A percentile compares a stretch with the other conserved stretches of the same genome.
Evolutionary conservation across 2,329 filamentous ascomycete species (phyloP).

Genomic region (Penicillium sp.): DNA sequence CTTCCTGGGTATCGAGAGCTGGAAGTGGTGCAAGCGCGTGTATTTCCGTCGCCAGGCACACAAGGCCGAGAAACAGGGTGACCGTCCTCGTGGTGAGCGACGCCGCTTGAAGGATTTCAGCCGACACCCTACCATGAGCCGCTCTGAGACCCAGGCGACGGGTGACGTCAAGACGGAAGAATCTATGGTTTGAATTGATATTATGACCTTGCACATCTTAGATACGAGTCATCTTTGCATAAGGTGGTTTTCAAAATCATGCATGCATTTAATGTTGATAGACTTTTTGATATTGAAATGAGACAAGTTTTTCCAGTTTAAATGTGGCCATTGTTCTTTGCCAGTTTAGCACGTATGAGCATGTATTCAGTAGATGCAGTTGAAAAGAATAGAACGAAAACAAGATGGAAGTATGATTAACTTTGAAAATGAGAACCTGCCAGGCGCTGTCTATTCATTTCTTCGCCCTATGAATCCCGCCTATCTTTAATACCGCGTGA

Average conservation of each 20-base stretch:
- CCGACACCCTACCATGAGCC: slow-evolving; percentile 32
- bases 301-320: too few relatives aligned
- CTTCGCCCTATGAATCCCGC: too few relatives aligned
- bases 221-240: neutral
- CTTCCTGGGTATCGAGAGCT: slow-evolving; percentile 58
- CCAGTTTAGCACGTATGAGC: too few relatives aligned
- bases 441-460: too few relatives aligned
- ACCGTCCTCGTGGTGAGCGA: slow-evolving; percentile 8
- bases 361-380: too few relatives aligned
- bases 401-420: too few relatives aligned
- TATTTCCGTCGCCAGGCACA: slow-evolving; percentile 41
- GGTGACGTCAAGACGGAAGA: slow-evolving; percentile 24
- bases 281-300: too few relatives aligned
- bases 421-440: too few relatives aligned
- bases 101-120: slow-evolving; percentile 24
- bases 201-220: neutral
- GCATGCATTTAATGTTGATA: neutral
- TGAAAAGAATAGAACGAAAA: too few relatives aligned
- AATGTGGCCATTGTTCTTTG: too few relatives aligned
- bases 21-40: slow-evolving; percentile 61
- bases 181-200: slow-evolving; percentile 23
- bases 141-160: slow-evolving; percentile 27
- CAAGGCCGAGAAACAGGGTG: slow-evolving; percentile 9
- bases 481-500: too few relatives aligned
- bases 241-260: neutral